These are phyloP conservation scores for Xylaria sp. DNA, from an alignment of 2,329 filamentous ascomycete species.

Conservation along the genomic window DNA sequence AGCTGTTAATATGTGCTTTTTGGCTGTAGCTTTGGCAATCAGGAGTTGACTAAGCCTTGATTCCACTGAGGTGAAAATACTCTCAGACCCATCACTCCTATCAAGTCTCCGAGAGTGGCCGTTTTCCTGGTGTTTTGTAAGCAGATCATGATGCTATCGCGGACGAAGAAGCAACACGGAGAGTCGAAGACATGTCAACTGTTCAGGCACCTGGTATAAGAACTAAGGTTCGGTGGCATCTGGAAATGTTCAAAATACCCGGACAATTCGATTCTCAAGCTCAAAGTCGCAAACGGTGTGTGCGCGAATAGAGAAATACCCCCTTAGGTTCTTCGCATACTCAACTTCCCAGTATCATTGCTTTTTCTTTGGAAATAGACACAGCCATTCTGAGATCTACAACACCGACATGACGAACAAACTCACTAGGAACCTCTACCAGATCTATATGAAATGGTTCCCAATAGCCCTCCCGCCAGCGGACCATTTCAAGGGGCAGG, in stretches of 20 bases:
- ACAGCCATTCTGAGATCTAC: background rate
- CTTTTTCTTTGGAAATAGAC: background rate
- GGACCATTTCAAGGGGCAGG: constrained; percentile 45
- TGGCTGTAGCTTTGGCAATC: background rate
- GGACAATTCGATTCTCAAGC: constrained; percentile 4
- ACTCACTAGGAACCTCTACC: constrained; percentile 30
- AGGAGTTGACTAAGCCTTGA: background rate
- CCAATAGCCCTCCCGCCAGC: constrained; percentile 42
- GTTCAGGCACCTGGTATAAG: background rate
- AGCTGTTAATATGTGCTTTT: background rate
- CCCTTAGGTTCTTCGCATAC: background rate
- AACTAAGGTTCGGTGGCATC: background rate
- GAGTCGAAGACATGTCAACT: background rate
- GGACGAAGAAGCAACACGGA: constrained; percentile 20
- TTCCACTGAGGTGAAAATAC: background rate
- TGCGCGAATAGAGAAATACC: background rate
- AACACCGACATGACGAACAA: constrained; percentile 29
- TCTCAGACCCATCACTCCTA: background rate
- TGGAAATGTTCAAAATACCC: background rate
- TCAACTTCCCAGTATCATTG: background rate
- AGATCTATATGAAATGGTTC: constrained; percentile 46
- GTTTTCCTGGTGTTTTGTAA: constrained; percentile 20
- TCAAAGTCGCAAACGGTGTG: background rate
- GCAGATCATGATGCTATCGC: constrained; percentile 15
- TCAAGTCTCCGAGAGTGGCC: background rate